Base-by-base conservation (phyloP, 129 eudicot species). In the Rutidosis leptorrhynchoides region DNA sequence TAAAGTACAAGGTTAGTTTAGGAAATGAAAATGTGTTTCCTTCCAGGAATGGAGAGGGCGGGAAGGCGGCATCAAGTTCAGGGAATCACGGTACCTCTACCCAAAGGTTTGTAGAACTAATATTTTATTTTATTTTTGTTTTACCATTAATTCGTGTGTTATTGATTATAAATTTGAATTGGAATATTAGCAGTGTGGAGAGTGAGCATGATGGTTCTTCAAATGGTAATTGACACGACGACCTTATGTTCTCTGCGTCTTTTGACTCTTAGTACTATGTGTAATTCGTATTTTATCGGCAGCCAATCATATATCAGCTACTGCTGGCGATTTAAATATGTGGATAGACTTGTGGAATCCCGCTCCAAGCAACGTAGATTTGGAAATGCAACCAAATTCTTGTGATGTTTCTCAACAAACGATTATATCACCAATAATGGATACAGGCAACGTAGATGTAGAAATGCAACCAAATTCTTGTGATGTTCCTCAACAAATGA, bases 291-390 rank as follows among this genome's bases (percentile, higher is more conserved):
- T 54, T 54, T 19, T 58, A 64, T 61, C 55, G 83, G 85, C 85
- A 63, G 94, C 88, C 48, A 81, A 71, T 68, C 86, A 20, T 49
- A n/a, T 17, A 49, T 49, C 21, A n/a, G 55, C 55, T 91, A 45
- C 55, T 49, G 55, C 55, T 49, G 22, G 55, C 24, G 19, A 49
- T 49, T 23, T 49, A 19, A 54, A 54, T 78, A 87, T 85, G 52
- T 90, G 94, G 59, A 91, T 91, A 95, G 96, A 85, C 77, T 64
- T 85, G 75, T 91, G 97, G 97, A 85, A 84, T 78, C 80, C 85
- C 24, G 78, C 94, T 42, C 83, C 84, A 65, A 90, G 85, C 24
- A 63, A 75, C 58, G 83, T 79, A 54, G 49, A 85, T 21, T 33
- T 80, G 63, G 84, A 84, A 78, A 46, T 77, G 76, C 81, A 74